These are phyloP conservation scores for Clausena lansium DNA, from an alignment of 345 rosid species.

Conservation along the genomic window DNA sequence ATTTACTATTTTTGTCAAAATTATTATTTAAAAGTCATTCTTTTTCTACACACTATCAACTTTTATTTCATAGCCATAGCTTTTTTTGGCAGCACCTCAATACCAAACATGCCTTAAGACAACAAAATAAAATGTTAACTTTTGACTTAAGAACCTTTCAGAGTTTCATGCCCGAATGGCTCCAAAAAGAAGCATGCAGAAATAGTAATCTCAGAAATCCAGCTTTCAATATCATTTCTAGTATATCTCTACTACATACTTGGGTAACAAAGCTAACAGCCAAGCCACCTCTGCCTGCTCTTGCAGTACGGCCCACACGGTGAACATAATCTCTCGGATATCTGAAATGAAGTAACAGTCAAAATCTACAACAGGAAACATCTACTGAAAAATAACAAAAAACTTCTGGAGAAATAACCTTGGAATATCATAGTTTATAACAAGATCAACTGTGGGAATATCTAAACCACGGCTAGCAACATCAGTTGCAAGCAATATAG, in stretches of 20 bases:
- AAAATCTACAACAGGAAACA: slow-evolving; percentile 2
- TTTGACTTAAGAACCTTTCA: background rate
- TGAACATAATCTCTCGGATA: slow-evolving; percentile 89
- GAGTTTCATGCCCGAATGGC: background rate
- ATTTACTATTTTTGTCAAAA: too few relatives aligned
- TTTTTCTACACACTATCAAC: too few relatives aligned
- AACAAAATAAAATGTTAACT: background rate
- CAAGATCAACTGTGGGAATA: slow-evolving; percentile 96
- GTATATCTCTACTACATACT: slow-evolving; percentile 37
- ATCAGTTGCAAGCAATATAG: slow-evolving; percentile 84
- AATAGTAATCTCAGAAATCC: background rate
- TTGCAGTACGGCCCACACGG: slow-evolving; percentile 98
- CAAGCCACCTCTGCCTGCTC: slow-evolving; percentile 94
- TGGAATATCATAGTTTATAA: slow-evolving; percentile 89
- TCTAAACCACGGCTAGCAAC: slow-evolving; percentile 97
- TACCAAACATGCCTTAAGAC: too few relatives aligned
- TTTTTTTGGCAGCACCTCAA: too few relatives aligned
- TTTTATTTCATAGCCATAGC: too few relatives aligned
- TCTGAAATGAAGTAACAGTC: slow-evolving; percentile 36
- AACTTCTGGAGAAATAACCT: slow-evolving; percentile 40
- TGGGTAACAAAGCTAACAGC: slow-evolving; percentile 79
- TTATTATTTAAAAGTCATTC: too few relatives aligned
- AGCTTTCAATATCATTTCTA: background rate
- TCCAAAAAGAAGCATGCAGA: background rate
- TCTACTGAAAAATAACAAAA: background rate